Base-by-base conservation (phyloP, 1,139 yeast genomes). In the Blastobotrys capitulatus region DNA sequence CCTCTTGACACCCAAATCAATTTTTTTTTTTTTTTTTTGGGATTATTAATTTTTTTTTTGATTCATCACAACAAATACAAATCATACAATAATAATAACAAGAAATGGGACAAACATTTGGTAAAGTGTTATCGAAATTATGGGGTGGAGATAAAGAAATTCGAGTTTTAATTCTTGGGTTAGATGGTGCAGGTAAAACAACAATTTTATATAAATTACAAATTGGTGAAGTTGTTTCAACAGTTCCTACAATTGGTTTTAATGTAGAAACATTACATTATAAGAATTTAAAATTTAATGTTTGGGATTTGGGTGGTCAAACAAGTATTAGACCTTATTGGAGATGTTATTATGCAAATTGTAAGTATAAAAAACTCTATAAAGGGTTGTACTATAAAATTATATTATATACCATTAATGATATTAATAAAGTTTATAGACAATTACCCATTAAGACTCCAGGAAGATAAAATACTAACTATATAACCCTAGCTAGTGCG, bases 181-280 rank as follows among this genome's bases (percentile, higher is more conserved):
- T 92, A 54, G 98, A 92, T 69, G 97, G 97, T 72, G 97, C 98
- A 2, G 98, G 98, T 48, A 92, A 92, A 67, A 92, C 98, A 43
- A 92, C 98, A 10, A 90, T 92, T 53, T 76, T 92, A 54, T 92
- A 92, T 71, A 80, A 94, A 59, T 75, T 92, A 54, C 97, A 92
- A 66, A 77, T 89, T 69, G 97, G 97, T 22, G 97, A 89, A 66
- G 96, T 89, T 29, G 89, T 89, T 39, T 86, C 94, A 46, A 89
- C 97, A 20, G 92, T 87, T 60, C 97, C 96, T 19, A 89, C 98
- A 9, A 89, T 92, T 57, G 98, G 98, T 6, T 92, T 92, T 76
- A 92, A 92, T 64, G 98, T 92, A 40, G 98, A 92, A 64, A 92
- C 98, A 0, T 74, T 92, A 54, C 83, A 82, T 50, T 92, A 92